Base-by-base conservation (phyloP, 2,329 filamentous ascomycete species). In the Colletotrichum magnum region DNA sequence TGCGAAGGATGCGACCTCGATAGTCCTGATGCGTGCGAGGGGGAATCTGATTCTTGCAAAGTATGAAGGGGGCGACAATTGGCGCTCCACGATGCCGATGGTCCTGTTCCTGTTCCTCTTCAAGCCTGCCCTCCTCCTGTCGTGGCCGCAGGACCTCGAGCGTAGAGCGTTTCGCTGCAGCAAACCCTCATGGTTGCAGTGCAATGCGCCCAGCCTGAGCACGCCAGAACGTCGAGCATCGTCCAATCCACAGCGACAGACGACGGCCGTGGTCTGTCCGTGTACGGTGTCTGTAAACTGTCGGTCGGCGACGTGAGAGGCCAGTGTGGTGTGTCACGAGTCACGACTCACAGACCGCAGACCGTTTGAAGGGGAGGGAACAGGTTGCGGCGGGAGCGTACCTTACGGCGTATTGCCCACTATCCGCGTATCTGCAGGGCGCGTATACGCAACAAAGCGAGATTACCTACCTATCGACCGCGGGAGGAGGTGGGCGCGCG, bases 81-180 rank as follows among this genome's bases (percentile, higher is more conserved):
- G 54, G 15, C 32, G 47, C n/a, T 51, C 21, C 15, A 21, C 13
- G 32, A 36, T 36, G 47, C 24, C 32, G 32, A 51, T 12, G 36
- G 52, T 24, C 18, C 16, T 62, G 50, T 36, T 24, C 28, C 39
- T 15, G 48, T 26, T 48, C 24, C 32, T 50, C 48, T 50, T 47
- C 39, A 41, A 32, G 24, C 43, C 41, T 59, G 39, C 26, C 41
- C 39, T 41, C 56, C 15, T 60, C 56, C 15, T 60, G 43, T 18
- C 50, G 36, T 39, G 62, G 51, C 39, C 16, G 67, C 62, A 67
- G 67, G 18, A 60, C 57, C 36, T 57, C 66, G 45, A 41, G 66
- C 61, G 66, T 36, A 24, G 18, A 66, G 54, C 45, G 62, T 66
- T 60, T 69, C 61, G 66, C 51, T 66, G 50, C 52, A 65, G 54